Evolutionary conservation across 2,329 filamentous ascomycete genomes (phyloP).

Genomic region (Periglandula ipomoeae): DNA sequence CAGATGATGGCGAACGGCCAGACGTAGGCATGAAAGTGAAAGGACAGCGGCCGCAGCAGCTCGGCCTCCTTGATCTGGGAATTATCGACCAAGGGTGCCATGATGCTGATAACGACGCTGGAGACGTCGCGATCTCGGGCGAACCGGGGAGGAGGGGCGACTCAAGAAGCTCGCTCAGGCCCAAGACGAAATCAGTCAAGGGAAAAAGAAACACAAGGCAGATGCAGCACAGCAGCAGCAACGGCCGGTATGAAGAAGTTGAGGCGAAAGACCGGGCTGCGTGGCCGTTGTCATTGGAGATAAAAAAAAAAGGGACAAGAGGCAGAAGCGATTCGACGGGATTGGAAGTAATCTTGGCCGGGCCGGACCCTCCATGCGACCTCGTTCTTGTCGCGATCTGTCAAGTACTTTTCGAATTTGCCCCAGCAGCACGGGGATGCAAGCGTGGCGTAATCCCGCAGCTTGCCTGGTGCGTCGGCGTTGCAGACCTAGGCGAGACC

Average conservation of each 20-base stretch:
- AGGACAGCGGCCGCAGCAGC: conserved; percentile 76
- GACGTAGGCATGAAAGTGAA: conserved; percentile 76
- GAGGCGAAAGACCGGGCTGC: conserved; percentile 1
- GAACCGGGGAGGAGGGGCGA: conserved; percentile 1
- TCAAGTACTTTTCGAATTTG: conserved; percentile 4
- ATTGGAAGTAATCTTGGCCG: conserved; percentile 3
- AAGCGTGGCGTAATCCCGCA: background rate
- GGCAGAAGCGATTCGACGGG: conserved; percentile 1
- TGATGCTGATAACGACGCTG: conserved; percentile 21
- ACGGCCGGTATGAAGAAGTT: background rate
- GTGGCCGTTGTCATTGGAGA: conserved; percentile 4
- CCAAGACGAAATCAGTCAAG: background rate
- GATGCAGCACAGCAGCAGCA: background rate
- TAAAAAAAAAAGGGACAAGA: background rate
- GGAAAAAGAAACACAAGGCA: background rate
- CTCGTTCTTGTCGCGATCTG: conserved; percentile 10
- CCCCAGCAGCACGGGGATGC: background rate
- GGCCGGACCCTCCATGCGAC: background rate
- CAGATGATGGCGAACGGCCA: conserved; percentile 90
- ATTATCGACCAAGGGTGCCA: conserved; percentile 83
- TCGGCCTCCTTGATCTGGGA: conserved; percentile 80
- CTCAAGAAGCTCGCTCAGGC: background rate
- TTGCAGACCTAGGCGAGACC: too few relatives aligned
- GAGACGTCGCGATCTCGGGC: conserved; percentile 2
- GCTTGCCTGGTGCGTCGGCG: too few relatives aligned